Base-by-base conservation (phyloP, 495 filamentous ascomycete species). In the Xylaria venustula region DNA sequence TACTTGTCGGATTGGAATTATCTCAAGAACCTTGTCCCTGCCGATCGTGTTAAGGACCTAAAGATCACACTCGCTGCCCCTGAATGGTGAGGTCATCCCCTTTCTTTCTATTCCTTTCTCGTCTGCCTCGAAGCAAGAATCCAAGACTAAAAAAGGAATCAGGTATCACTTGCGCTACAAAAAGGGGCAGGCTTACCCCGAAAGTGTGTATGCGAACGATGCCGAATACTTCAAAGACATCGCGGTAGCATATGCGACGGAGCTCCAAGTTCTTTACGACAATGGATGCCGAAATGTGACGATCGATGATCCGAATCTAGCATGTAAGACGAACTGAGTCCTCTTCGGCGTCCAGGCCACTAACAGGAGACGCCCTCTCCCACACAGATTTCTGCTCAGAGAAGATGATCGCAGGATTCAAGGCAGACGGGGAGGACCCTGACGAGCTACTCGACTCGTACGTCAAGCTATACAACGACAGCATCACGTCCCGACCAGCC, bases 381-480 rank as follows among this genome's bases (percentile, higher is more conserved):
- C 19, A 11, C 22, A 32, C 36, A 88, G 85, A 88, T 68, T 89
- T 89, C 75, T 88, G 85, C 67, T 87, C 84, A 41, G 82, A 87
- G 48, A 85, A 87, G 68, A 87, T 89, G 84, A 71, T 88, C 6
- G 73, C 71, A 7, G 86, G 85, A 23, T 88, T 85, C 77, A 79
- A 83, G 66, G 74, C 70, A 8, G 86, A 87, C 60, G 67, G 77
- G 71, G 71, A 81, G 76, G 73, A 82, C 73, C 50, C 84, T n/a
- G 83, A 87, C 17, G 77, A 79, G 49, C 77, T 86, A 52, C 78
- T 90, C 41, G 82, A 87, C 66, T 80, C 82, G 46, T 89, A 89
- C 73, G 85, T 90, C 73, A 79, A 80, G 68, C 76, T 86, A 67
- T 88, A 90, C 79, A 90, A 89, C 65, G 82, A 85, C 73, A 82